Evolutionary conservation across 768 basidiomycete species (phyloP).

Genomic region (Tulasnella sp.): DNA sequence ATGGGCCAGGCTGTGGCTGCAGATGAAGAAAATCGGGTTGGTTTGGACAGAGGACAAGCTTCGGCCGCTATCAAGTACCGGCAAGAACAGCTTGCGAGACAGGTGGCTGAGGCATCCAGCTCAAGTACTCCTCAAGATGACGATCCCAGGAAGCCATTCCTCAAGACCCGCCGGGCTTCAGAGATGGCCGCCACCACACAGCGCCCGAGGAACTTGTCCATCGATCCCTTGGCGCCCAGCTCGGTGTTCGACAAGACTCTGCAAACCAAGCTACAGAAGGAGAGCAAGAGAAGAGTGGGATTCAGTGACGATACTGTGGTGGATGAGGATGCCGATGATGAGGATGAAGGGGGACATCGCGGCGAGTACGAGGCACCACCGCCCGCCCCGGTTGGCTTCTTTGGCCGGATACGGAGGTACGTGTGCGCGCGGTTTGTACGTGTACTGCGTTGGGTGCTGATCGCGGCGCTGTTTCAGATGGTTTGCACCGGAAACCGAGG

Average conservation of each 20-base stretch:
- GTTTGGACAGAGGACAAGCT: constrained; percentile 67
- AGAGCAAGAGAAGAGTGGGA: constrained; percentile 21
- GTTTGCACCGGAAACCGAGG: constrained; percentile 33
- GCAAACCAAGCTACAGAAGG: constrained; percentile 56
- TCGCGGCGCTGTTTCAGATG: not conserved
- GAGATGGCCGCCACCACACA: constrained; percentile 2
- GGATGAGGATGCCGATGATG: constrained; percentile 38
- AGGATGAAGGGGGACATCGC: constrained; percentile 46
- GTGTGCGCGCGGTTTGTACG: constrained; percentile 49
- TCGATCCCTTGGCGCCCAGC: constrained; percentile 82
- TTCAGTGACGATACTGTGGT: constrained; percentile 31
- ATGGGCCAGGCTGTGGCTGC: constrained; percentile 61
- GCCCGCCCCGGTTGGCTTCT: not conserved
- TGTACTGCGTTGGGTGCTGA: not conserved
- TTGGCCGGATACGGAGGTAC: constrained; percentile 12
- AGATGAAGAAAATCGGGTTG: constrained; percentile 79
- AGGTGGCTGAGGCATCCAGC: constrained; percentile 34
- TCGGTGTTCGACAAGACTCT: constrained; percentile 80
- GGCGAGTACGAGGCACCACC: constrained; percentile 26
- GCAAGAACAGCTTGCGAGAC: constrained; percentile 63
- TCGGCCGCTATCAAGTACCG: constrained; percentile 84
- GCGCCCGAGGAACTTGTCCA: constrained; percentile 49
- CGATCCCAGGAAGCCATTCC: constrained; percentile 44
- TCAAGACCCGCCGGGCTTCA: constrained; percentile 35
- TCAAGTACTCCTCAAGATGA: constrained; percentile 36